Conservation (phyloP, 192 early-diverging fungal species). For the Coemansia sp. region DNA sequence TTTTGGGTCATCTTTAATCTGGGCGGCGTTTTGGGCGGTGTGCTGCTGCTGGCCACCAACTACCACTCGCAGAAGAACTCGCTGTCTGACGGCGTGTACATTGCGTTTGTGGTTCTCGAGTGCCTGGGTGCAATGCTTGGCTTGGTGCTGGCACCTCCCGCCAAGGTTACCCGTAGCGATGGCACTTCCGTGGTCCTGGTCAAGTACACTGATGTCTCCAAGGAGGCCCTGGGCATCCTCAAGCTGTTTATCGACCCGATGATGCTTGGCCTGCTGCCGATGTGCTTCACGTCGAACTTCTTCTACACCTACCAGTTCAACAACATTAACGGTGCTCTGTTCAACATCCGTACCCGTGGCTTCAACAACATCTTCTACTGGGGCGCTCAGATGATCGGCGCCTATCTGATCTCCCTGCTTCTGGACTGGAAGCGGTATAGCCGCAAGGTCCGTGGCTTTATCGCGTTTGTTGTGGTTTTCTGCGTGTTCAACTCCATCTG, state of each 20-base stretch:
- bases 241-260: conserved; percentile 75
- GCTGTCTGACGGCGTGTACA: conserved; percentile 66
- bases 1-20: conserved; percentile 90
- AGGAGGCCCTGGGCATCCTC: conserved; percentile 61
- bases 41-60: conserved; percentile 69
- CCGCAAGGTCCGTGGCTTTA: conserved; percentile 64
- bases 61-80: conserved; percentile 53
- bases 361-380: conserved; percentile 85
- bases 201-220: conserved; percentile 66
- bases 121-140: conserved; percentile 61
- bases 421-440: conserved; percentile 58
- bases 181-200: conserved; percentile 66
- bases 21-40: conserved; percentile 76
- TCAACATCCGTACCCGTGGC: conserved; percentile 69
- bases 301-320: conserved; percentile 86
- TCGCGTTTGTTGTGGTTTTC: conserved; percentile 55
- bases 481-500: conserved; percentile 60
- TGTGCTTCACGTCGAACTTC: conserved; percentile 81
- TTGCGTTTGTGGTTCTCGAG: conserved; percentile 79
- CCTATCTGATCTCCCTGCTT: conserved; percentile 63
- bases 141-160: conserved; percentile 62
- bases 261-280: conserved; percentile 69
- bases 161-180: conserved; percentile 65
- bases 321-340: conserved; percentile 66
- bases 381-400: conserved; percentile 75